Evolutionary conservation across 805 yeast genomes (phyloP), one percentile per base, ranked within the genome.

Genomic region (Saccharomyces jurei): DNA sequence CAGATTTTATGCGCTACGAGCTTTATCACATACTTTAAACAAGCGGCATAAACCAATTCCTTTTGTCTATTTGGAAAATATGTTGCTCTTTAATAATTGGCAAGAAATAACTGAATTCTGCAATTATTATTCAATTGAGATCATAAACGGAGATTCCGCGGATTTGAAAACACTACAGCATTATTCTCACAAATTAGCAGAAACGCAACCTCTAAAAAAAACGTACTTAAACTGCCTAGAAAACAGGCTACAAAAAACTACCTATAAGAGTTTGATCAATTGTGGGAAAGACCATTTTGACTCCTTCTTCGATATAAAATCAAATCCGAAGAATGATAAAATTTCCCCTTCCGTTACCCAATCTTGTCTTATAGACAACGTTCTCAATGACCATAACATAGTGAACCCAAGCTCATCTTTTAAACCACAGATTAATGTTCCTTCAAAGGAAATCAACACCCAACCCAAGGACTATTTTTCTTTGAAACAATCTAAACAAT

Each of bases 11-110:
- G 90, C 92, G 0, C 65, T 92, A 54, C 81, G 81, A 61, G 73
- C 89, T 0, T 74, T 94, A 73, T 72, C 86, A 3, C 74, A 80
- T 55, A 73, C 90, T 0, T 78, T 81, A 55, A 96, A 91, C 63
- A 77, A 83, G 2, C 84, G 82, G 54, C 84, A 89, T 1, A 86
- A 81, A 61, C 85, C 89, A 1, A 80, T 84, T 56, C 75, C 83
- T 3, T 75, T 81, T 0, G 62, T 64, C 1, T 66, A 77, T 9
- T 67, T 91, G 14, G 67, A 71, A 21, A 66, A 71, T 0, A 66
- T 81, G 58, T 74, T 94, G 22, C 86, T 89, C 0, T 92, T 87
- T 66, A 90, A 88, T 62, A 68, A 77, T n/a, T 62, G 70, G 0
- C 78, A 76, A 0, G 82, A 83, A 51, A 63, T 87, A 13, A 53